Evolutionary conservation across 2,329 filamentous ascomycete species (phyloP).

Genomic region (Fusarium armeniacum): DNA sequence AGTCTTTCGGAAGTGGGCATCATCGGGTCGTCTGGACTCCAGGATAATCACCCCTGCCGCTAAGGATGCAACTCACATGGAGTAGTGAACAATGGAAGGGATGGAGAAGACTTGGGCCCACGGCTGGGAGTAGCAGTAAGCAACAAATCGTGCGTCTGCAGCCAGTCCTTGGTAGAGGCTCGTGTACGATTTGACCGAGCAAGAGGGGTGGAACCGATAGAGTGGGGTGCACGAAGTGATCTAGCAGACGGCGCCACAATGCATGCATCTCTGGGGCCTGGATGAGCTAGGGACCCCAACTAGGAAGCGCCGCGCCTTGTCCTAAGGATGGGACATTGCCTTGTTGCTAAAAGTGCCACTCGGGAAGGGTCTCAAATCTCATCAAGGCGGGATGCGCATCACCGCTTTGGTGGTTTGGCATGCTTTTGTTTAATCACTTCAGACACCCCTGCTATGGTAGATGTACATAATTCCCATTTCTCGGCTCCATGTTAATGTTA

Average conservation of each 20-base stretch:
- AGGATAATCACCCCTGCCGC: slow-evolving; percentile 45
- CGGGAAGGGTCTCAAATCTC: slow-evolving; percentile 49
- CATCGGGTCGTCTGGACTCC: slow-evolving; percentile 46
- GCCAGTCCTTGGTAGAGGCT: slow-evolving; percentile 36
- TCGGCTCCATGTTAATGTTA: slow-evolving; percentile 17
- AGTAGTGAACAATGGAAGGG: slow-evolving; percentile 49
- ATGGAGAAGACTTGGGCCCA: slow-evolving; percentile 50
- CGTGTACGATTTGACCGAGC: slow-evolving; percentile 1
- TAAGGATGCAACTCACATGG: slow-evolving; percentile 46
- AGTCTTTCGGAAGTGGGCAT: slow-evolving; percentile 39
- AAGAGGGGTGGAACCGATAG: slow-evolving; percentile 3
- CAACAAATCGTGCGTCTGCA: not conserved
- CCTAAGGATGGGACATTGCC: slow-evolving; percentile 46
- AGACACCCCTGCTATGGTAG: slow-evolving; percentile 38
- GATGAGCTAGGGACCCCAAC: slow-evolving; percentile 32
- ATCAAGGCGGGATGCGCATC: slow-evolving; percentile 50
- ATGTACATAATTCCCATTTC: slow-evolving; percentile 28
- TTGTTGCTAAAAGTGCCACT: slow-evolving; percentile 48
- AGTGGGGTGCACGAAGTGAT: slow-evolving; percentile 19
- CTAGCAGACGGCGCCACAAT: slow-evolving; percentile 32
- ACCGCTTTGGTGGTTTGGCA: slow-evolving; percentile 47
- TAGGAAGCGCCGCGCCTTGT: slow-evolving; percentile 36
- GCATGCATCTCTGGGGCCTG: slow-evolving; percentile 30
- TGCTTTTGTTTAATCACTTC: slow-evolving; percentile 29
- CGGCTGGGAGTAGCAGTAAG: slow-evolving; percentile 48